Base-by-base conservation (phyloP, 2,329 filamentous ascomycete genomes). In the Botrytis cinerea region DNA sequence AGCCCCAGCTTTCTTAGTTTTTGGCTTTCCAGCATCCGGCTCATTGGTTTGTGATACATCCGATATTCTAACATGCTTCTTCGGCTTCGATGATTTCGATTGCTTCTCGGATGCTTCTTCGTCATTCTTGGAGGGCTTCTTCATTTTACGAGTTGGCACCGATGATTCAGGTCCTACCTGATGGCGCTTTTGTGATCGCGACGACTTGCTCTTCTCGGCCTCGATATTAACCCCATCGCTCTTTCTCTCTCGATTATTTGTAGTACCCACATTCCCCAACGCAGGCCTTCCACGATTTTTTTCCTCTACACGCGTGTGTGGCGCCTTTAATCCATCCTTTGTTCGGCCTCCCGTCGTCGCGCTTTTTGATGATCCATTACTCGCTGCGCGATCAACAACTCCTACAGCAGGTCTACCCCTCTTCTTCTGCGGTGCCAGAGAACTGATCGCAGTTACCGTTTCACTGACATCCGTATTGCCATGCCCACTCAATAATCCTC, bases 1-100 rank as follows among this genome's bases (percentile, higher is more conserved):
- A 20, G 28, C 35, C 35, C 20, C 25, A 35, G 48, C 14, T 38
- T 54, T 43, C 38, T 73, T 74, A 22, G 38, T 4, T 32, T 72
- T 43, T 25, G 71, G 7, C 9, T 57, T 54, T 48, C 51, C 32
- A 40, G 71, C n/a, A 22, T 35, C 54, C 25, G 60, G 22, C 45
- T 48, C 28, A 8, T 38, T 35, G 57, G 28, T 46, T 46, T 71
- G 35, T 66, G 72, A 25, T 62, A 45, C 40, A 63, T 70, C 46
- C 14, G 72, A 70, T 38, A 70, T 70, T 32, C 59, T 51, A 40
- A 70, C 67, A 63, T 9, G 72, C 57, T 73, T 70, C 46, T 73
- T 73, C 35, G 54, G 18, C 20, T 70, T 63, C 32, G 46, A 16
- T 32, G 35, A 16, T 20, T 70, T 63, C 32, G 46, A n/a, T 43